These are phyloP conservation scores for Phialophora verrucosa DNA, from an alignment of 2,329 filamentous ascomycete genomes.

Conservation along the genomic window DNA sequence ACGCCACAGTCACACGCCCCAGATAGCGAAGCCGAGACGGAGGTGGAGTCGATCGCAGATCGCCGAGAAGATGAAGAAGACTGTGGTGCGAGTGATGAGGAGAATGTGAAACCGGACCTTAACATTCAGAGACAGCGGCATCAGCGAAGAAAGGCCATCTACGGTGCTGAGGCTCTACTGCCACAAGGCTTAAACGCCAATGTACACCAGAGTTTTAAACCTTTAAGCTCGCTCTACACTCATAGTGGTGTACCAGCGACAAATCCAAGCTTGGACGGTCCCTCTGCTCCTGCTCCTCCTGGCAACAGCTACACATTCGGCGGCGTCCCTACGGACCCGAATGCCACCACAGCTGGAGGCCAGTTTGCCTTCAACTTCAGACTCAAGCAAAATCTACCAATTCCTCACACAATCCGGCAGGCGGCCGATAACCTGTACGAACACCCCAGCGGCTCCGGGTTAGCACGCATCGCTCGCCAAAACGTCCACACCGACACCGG, in stretches of 20 bases:
- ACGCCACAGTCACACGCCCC: neutral
- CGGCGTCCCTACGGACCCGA: constrained; percentile 20
- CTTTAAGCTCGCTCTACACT: neutral
- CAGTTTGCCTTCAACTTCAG: constrained; percentile 14
- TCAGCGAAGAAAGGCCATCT: constrained; percentile 27
- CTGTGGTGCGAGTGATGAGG: constrained; percentile 11
- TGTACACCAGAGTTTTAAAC: constrained; percentile 2
- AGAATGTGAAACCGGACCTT: constrained; percentile 13
- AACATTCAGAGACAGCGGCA: neutral
- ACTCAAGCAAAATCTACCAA: neutral
- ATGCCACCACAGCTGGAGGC: constrained; percentile 12
- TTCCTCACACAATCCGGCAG: neutral
- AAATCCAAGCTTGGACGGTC: neutral
- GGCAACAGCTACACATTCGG: constrained; percentile 23
- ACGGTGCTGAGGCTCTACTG: constrained; percentile 28
- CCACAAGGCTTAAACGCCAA: constrained; percentile 12
- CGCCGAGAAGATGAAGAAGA: constrained; percentile 4
- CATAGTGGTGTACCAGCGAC: neutral
- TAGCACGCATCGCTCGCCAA: constrained; percentile 18
- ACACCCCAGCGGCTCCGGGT: constrained; percentile 14
- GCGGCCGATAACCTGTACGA: neutral
- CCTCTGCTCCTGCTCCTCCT: neutral
- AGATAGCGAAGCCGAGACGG: constrained; percentile 27
- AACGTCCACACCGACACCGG: neutral
- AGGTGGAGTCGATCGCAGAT: constrained; percentile 15